These are phyloP conservation scores for Endocalyx cinctus DNA, from an alignment of 2,329 filamentous ascomycete species.

Conservation along the genomic window DNA sequence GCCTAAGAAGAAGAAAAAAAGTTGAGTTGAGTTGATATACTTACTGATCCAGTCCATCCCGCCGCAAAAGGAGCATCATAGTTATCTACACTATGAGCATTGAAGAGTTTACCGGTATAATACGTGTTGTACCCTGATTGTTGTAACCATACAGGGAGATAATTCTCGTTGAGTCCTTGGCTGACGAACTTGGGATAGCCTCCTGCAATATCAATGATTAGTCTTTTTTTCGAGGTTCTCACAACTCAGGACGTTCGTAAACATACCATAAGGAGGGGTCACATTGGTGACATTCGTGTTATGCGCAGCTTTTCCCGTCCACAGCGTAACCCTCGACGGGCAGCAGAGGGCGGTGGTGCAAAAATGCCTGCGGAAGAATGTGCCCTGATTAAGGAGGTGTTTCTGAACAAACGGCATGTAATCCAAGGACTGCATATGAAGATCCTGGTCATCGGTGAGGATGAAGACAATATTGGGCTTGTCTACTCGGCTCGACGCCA, in stretches of 20 bases:
- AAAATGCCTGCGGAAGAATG: slow-evolving; percentile 50
- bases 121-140: slow-evolving; percentile 53
- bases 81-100: slow-evolving; percentile 39
- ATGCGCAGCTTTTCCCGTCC: slow-evolving; percentile 55
- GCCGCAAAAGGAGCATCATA: slow-evolving; percentile 43
- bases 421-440: slow-evolving; percentile 48
- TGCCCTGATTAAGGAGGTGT: slow-evolving; percentile 48
- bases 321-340: slow-evolving; percentile 49
- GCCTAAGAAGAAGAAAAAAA: slow-evolving; percentile 1
- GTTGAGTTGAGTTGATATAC: background rate
- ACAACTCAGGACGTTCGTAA: slow-evolving; percentile 35
- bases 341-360: slow-evolving; percentile 38
- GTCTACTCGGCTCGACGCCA: background rate
- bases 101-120: slow-evolving; percentile 55
- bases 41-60: slow-evolving; percentile 54
- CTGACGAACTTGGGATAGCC: slow-evolving; percentile 51
- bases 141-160: slow-evolving; percentile 54
- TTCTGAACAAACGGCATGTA: slow-evolving; percentile 49
- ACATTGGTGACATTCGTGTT: slow-evolving; percentile 59
- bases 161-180: slow-evolving; percentile 50
- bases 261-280: slow-evolving; percentile 45
- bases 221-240: background rate
- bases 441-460: slow-evolving; percentile 58
- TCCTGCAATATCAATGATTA: slow-evolving; percentile 24
- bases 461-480: slow-evolving; percentile 54